These are phyloP conservation scores for Plasmodium billcollinsi DNA, from an alignment of 169 alveolate genomes.

Conservation along the genomic window DNA sequence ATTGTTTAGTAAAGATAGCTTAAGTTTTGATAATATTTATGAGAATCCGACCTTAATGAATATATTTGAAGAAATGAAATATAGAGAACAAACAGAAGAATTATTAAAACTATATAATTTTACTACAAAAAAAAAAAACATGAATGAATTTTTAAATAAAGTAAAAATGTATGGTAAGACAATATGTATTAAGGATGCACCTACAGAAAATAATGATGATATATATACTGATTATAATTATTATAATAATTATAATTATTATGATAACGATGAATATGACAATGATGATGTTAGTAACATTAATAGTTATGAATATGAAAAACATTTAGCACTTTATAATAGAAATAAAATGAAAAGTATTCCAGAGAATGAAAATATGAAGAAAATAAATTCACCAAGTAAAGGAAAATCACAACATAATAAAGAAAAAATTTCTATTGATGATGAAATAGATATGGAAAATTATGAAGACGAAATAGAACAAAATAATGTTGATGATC, in stretches of 20 bases:
- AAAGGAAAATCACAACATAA: constrained; percentile 13
- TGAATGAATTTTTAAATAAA: constrained; percentile 6
- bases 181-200: neutral
- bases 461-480: constrained; percentile 29
- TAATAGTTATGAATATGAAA: neutral
- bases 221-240: neutral
- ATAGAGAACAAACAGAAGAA: constrained; percentile 12
- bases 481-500: neutral
- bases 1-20: neutral
- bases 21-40: neutral
- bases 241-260: neutral
- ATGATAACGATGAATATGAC: neutral
- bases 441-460: neutral
- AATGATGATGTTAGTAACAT: constrained; percentile 10
- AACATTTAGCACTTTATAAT: too few relatives aligned
- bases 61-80: constrained; percentile 17
- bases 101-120: constrained; percentile 11
- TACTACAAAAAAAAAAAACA: neutral
- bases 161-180: neutral
- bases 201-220: constrained; percentile 4
- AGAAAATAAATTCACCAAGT: neutral
- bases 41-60: constrained; percentile 1
- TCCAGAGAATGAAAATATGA: neutral
- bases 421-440: neutral
- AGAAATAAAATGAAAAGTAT: too few relatives aligned